These are phyloP conservation scores for Cladobotryum mycophilum DNA, from an alignment of 2,329 filamentous ascomycete genomes.

Conservation along the genomic window DNA sequence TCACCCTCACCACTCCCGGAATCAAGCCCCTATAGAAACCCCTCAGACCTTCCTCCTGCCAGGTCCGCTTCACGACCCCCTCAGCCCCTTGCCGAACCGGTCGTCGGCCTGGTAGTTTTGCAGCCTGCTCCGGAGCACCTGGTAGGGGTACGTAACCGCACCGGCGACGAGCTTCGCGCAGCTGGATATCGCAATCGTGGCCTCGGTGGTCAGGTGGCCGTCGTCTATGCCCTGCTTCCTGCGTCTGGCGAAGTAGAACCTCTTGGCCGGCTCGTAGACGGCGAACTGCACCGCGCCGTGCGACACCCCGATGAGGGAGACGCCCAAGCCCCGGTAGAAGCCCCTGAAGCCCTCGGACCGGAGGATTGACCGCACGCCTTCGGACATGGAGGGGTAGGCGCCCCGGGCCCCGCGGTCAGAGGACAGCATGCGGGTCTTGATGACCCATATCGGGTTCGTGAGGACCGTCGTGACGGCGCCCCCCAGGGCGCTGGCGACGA, in stretches of 20 bases:
- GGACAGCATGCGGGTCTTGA: constrained; percentile 95
- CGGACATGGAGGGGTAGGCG: constrained; percentile 73
- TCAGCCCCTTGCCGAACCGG: constrained; percentile 62
- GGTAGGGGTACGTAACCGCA: constrained; percentile 89
- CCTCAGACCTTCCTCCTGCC: constrained; percentile 67
- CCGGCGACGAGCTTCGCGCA: constrained; percentile 82
- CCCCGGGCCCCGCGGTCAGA: constrained; percentile 67
- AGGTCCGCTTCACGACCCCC: constrained; percentile 66
- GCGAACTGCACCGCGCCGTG: constrained; percentile 95
- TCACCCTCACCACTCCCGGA: constrained; percentile 81
- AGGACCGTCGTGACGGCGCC: constrained; percentile 72
- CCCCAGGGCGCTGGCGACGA: constrained; percentile 63
- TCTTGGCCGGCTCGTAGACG: constrained; percentile 72
- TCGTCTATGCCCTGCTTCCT: constrained; percentile 14
- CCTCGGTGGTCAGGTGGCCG: constrained; percentile 55
- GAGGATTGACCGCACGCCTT: constrained; percentile 63
- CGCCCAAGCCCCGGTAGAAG: constrained; percentile 81
- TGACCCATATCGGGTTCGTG: constrained; percentile 96
- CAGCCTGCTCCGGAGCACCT: constrained; percentile 80
- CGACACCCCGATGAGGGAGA: constrained; percentile 77
- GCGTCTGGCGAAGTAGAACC: constrained; percentile 47
- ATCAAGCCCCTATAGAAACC: constrained; percentile 91
- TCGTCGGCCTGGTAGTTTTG: constrained; percentile 81
- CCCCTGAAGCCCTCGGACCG: constrained; percentile 66
- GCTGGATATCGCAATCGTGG: constrained; percentile 75